Evolutionary conservation across 148 eudicot species (phyloP).

Genomic region (Rhododendron kiyosumense): DNA sequence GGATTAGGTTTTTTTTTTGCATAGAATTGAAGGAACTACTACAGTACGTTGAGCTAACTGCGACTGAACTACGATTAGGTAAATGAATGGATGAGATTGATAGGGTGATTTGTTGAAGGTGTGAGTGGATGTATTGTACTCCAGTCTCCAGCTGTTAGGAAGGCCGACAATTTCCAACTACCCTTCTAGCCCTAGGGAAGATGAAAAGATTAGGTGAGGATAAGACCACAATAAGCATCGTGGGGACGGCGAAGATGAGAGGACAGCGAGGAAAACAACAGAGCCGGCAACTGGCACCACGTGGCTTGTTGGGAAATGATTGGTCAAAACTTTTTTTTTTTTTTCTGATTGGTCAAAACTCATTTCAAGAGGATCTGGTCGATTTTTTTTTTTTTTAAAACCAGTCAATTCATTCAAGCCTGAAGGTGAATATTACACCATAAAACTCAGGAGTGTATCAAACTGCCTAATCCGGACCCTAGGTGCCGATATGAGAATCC

Average conservation of each 20-base stretch:
- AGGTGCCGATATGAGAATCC: no score
- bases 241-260: neutral
- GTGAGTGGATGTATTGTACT: neutral
- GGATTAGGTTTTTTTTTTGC: no score
- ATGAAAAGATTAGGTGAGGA: neutral
- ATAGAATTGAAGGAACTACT: neutral
- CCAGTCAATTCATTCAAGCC: no score
- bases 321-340: no score
- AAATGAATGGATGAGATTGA: neutral
- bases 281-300: neutral
- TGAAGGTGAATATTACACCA: no score
- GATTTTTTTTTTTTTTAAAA: no score
- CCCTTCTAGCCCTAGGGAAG: neutral
- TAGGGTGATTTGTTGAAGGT: neutral
- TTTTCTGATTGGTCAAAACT: no score
- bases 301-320: neutral
- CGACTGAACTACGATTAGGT: neutral
- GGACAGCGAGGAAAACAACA: conserved; percentile 4
- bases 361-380: neutral
- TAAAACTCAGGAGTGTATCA: no score
- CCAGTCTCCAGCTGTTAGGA: neutral
- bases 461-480: no score
- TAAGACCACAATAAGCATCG: conserved; percentile 8
- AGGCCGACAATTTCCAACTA: neutral
- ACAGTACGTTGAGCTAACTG: neutral